These are phyloP conservation scores for Amphibolis antarctica DNA, from an alignment of 106 monocot species.

Conservation along the genomic window DNA sequence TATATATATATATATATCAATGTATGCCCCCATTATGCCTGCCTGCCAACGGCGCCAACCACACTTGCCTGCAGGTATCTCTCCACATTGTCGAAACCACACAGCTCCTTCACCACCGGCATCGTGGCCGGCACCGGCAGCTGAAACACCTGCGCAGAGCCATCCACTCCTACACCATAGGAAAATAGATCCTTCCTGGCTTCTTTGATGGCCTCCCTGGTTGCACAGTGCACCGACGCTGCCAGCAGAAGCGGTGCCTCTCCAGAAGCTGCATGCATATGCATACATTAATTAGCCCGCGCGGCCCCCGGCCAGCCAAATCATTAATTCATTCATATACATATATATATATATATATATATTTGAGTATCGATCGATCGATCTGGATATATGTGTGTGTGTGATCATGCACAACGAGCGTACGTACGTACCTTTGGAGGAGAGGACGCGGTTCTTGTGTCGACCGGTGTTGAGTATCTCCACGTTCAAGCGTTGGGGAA, in stretches of 20 bases:
- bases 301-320: no score
- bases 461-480: slow-evolving; percentile 53
- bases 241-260: slow-evolving; percentile 74
- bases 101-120: slow-evolving; percentile 66
- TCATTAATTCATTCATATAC: no score
- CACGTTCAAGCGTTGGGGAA: slow-evolving; percentile 67
- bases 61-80: no score
- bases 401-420: no score
- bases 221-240: slow-evolving; percentile 66
- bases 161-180: slow-evolving; percentile 4
- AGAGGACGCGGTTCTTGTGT: slow-evolving; percentile 59
- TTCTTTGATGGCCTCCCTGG: slow-evolving; percentile 58
- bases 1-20: no score
- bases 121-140: slow-evolving; percentile 69
- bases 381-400: no score
- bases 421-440: slow-evolving; percentile 93
- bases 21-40: no score
- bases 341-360: no score
- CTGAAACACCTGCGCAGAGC: slow-evolving; percentile 24
- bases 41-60: no score
- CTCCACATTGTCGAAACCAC: slow-evolving; percentile 64
- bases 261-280: slow-evolving; percentile 67
- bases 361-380: no score
- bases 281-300: no score
- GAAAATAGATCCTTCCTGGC: slow-evolving; percentile 36